phyloP scores from a whole-genome alignment of 2,329 filamentous ascomycete species.

The Fusarium poae region DNA sequence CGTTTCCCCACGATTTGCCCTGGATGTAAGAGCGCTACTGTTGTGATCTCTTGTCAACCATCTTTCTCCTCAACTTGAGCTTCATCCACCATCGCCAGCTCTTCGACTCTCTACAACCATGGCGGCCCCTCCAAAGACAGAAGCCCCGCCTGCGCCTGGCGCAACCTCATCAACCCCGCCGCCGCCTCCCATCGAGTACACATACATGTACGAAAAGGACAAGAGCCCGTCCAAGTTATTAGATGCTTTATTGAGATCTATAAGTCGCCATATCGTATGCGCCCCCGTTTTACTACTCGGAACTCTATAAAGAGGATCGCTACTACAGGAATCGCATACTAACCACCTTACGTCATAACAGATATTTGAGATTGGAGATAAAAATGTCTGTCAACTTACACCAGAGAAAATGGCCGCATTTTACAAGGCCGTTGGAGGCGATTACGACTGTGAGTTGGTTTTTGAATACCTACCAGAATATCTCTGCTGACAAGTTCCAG shows the following conservation, averaged over 20 bases:
- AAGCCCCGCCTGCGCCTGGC: slow-evolving; percentile 43
- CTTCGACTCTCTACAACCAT: slow-evolving; percentile 33
- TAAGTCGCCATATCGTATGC: slow-evolving; percentile 78
- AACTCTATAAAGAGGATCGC: not conserved
- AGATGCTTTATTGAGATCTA: slow-evolving; percentile 75
- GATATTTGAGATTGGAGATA: slow-evolving; percentile 71
- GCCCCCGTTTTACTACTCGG: slow-evolving; percentile 2
- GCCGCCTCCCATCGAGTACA: slow-evolving; percentile 62
- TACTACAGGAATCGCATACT: slow-evolving; percentile 25
- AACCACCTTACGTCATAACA: slow-evolving; percentile 50
- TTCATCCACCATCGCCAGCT: not conserved
- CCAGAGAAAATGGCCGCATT: slow-evolving; percentile 81
- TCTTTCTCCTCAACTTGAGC: slow-evolving; percentile 12
- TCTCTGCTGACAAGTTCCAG: slow-evolving; percentile 53
- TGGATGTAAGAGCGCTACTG: slow-evolving; percentile 39
- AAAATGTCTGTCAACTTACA: slow-evolving; percentile 65
- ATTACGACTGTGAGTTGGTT: slow-evolving; percentile 73
- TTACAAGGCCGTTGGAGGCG: slow-evolving; percentile 79
- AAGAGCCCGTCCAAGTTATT: slow-evolving; percentile 77
- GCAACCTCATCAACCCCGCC: slow-evolving; percentile 42
- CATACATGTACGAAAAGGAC: slow-evolving; percentile 75
- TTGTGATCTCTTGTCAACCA: slow-evolving; percentile 12
- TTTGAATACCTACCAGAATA: slow-evolving; percentile 2
- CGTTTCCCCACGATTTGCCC: slow-evolving; percentile 38
- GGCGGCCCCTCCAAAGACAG: slow-evolving; percentile 46